Evolutionary conservation across 352 stramenopile genomes (phyloP).

Genomic region (Phytopythium vexans): DNA sequence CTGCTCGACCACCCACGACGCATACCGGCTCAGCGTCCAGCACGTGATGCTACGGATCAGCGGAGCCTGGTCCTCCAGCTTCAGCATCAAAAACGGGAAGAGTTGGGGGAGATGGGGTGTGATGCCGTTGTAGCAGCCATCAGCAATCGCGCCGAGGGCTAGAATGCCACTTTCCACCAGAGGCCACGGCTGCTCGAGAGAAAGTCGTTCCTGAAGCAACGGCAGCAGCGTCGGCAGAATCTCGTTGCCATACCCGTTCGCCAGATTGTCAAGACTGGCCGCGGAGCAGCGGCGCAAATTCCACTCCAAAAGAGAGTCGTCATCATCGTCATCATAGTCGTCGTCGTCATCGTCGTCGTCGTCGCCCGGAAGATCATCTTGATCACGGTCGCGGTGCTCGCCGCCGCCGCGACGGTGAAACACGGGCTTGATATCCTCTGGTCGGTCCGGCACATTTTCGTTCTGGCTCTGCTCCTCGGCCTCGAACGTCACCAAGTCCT

Average conservation of each 20-base stretch:
- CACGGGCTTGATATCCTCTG: conserved; percentile 89
- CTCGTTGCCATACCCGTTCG: conserved; percentile 91
- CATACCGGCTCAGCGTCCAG: conserved; percentile 94
- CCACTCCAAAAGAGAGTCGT: conserved; percentile 95
- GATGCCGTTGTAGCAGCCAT: conserved; percentile 93
- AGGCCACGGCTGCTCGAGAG: conserved; percentile 89
- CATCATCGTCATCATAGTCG: conserved; percentile 86
- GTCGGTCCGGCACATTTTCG: conserved; percentile 88
- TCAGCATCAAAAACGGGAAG: conserved; percentile 94
- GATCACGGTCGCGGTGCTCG: conserved; percentile 19
- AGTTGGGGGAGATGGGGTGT: conserved; percentile 89
- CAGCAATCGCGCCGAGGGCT: conserved; percentile 93
- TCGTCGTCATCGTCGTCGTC: conserved; percentile 90
- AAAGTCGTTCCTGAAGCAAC: conserved; percentile 88
- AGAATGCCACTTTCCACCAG: conserved; percentile 95
- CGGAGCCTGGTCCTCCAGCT: conserved; percentile 85
- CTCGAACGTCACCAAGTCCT: conserved; percentile 89
- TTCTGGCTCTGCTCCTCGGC: conserved; percentile 86
- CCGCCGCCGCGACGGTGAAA: conserved; percentile 68
- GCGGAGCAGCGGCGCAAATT: conserved; percentile 94
- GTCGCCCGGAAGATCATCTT: conserved; percentile 26
- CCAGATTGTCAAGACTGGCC: conserved; percentile 93
- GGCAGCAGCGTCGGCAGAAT: conserved; percentile 92
- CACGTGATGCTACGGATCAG: conserved; percentile 93
- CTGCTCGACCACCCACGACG: conserved; percentile 91